A percentile compares a stretch with the other conserved stretches of the same genome.
These are phyloP conservation scores for Penicillium macrosclerotiorum DNA, from an alignment of 495 filamentous ascomycete genomes.

Conservation along the genomic window DNA sequence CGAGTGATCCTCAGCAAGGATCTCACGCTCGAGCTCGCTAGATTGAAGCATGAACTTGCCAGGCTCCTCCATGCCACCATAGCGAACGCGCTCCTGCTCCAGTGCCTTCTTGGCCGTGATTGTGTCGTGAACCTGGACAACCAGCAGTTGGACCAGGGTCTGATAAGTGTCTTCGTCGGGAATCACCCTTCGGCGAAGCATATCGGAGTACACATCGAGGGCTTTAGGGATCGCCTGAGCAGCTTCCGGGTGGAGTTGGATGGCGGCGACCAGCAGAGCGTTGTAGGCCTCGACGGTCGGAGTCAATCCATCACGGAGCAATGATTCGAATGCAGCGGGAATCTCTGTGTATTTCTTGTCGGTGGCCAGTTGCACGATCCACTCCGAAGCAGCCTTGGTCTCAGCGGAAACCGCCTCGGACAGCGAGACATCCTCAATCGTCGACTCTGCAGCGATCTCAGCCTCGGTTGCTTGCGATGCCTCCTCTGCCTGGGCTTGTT, in stretches of 20 bases:
- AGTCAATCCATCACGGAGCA: conserved; percentile 73
- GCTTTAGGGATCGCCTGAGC: conserved; percentile 83
- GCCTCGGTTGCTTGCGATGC: conserved; percentile 32
- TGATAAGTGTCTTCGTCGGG: conserved; percentile 85
- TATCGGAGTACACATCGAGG: conserved; percentile 91
- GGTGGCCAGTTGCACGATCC: conserved; percentile 68
- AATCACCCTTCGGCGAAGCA: conserved; percentile 80
- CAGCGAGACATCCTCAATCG: conserved; percentile 29
- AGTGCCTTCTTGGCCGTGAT: conserved; percentile 64
- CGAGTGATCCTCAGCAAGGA: conserved; percentile 82
- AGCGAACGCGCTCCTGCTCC: conserved; percentile 73
- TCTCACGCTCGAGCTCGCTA: conserved; percentile 75
- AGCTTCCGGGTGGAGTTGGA: conserved; percentile 65
- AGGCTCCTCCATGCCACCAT: conserved; percentile 80
- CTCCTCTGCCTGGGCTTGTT: conserved; percentile 45
- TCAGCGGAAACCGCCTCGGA: conserved; percentile 43
- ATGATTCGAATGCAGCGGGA: conserved; percentile 80
- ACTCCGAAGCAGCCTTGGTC: conserved; percentile 67
- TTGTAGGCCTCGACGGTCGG: conserved; percentile 87
- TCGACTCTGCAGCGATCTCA: conserved; percentile 29
- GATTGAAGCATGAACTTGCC: conserved; percentile 90
- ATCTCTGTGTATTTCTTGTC: conserved; percentile 76
- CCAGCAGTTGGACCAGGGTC: conserved; percentile 77
- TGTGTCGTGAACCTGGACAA: conserved; percentile 72
- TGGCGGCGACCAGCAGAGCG: conserved; percentile 77